Conservation (phyloP, 139 green algal genomes). For the Klebsormidium nitens region DNA sequence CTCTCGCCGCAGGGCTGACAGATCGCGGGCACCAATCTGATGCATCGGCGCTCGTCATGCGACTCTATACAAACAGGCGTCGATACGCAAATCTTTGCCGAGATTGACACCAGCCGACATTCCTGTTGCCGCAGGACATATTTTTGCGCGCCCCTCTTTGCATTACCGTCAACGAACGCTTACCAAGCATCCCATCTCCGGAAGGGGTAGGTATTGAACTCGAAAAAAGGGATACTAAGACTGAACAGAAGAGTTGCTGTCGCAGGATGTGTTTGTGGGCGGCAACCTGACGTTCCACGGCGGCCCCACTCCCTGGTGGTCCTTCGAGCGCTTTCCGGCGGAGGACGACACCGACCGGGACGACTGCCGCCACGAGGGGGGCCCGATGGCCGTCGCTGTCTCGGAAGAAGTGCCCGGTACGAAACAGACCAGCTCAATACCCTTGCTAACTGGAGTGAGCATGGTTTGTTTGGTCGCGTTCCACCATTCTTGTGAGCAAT, state of each 20-base stretch:
- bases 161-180: too few relatives aligned
- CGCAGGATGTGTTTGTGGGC: conserved; percentile 42
- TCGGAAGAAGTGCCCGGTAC: conserved; percentile 34
- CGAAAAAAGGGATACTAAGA: too few relatives aligned
- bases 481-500: neutral
- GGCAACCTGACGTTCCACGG: conserved; percentile 15
- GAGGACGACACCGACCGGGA: neutral
- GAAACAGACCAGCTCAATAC: neutral
- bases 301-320: conserved; percentile 14
- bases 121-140: neutral
- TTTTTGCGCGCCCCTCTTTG: too few relatives aligned
- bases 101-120: neutral
- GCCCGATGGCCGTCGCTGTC: conserved; percentile 33
- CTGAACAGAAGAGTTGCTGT: conserved; percentile 65
- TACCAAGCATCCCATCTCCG: too few relatives aligned
- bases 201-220: too few relatives aligned
- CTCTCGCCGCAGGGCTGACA: too few relatives aligned
- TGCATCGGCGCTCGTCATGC: too few relatives aligned
- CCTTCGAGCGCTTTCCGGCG: neutral
- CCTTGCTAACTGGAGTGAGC: too few relatives aligned
- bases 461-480: too few relatives aligned
- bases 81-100: conserved; percentile 15
- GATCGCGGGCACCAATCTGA: too few relatives aligned
- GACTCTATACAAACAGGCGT: too few relatives aligned
- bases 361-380: conserved; percentile 7